phyloP scores from a whole-genome alignment of 2,329 filamentous ascomycete species.

The Colletotrichum chrysophilum region DNA sequence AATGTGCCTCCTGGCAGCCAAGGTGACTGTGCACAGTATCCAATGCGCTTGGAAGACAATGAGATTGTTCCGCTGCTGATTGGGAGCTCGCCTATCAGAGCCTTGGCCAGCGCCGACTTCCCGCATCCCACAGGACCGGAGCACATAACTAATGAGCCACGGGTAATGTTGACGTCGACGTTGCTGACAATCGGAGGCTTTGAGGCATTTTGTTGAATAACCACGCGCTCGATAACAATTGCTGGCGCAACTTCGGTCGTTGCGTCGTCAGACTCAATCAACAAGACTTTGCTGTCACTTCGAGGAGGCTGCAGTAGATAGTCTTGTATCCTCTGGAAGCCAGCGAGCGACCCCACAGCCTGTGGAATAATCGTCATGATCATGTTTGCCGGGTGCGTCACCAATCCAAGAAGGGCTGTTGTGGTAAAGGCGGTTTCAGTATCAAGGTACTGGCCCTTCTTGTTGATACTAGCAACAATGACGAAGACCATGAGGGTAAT shows the following conservation, averaged over 20 bases:
- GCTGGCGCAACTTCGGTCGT: neutral
- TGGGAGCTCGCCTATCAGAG: constrained; percentile 25
- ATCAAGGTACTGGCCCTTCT: neutral
- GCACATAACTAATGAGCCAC: neutral
- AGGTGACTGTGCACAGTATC: constrained; percentile 24
- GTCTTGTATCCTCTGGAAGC: constrained; percentile 23
- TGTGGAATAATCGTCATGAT: constrained; percentile 13
- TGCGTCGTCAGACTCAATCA: neutral
- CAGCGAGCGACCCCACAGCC: constrained; percentile 18
- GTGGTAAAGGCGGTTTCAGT: constrained; percentile 24
- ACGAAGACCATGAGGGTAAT: neutral
- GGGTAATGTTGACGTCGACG: neutral
- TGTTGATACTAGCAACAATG: neutral
- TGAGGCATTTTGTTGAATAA: neutral
- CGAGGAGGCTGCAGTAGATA: constrained; percentile 16
- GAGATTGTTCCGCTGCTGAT: neutral
- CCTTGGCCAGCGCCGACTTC: constrained; percentile 24
- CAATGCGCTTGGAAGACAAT: constrained; percentile 12
- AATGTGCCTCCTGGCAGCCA: constrained; percentile 25
- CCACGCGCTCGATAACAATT: neutral
- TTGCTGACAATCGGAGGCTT: neutral
- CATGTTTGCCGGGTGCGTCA: constrained; percentile 23
- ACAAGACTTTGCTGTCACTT: neutral
- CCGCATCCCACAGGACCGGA: constrained; percentile 18
- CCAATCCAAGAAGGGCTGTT: constrained; percentile 24